Evolutionary conservation across 345 rosid species (phyloP).

Genomic region (Linum lewisii): DNA sequence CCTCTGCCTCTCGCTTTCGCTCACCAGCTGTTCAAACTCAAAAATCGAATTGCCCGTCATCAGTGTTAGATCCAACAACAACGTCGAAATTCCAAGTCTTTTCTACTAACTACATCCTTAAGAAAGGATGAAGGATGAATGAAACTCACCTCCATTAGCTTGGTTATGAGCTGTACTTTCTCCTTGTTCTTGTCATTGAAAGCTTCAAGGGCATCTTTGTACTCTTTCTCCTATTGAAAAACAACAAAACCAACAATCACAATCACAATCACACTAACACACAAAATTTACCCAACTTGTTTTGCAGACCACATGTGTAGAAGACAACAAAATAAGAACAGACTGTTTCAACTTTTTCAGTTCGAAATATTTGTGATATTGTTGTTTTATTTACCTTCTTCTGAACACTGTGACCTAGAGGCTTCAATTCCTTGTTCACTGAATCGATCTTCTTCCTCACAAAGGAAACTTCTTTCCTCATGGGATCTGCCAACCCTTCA

Average conservation of each 20-base stretch:
- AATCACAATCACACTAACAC: neutral
- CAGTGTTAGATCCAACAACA: constrained; percentile 8
- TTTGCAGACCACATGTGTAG: neutral
- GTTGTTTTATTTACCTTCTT: constrained; percentile 33
- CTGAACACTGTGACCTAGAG: constrained; percentile 48
- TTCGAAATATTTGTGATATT: too few species aligned
- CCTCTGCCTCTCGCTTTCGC: constrained; percentile 72
- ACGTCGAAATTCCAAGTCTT: neutral
- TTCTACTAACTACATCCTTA: neutral
- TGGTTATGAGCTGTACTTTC: constrained; percentile 58
- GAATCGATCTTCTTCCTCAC: constrained; percentile 48
- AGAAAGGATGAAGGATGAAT: too few species aligned
- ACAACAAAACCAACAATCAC: neutral
- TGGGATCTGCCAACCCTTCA: constrained; percentile 60
- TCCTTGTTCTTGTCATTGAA: constrained; percentile 85
- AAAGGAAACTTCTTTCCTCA: constrained; percentile 46
- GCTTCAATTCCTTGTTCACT: constrained; percentile 40
- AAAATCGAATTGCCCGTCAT: neutral
- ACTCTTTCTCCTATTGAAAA: constrained; percentile 73
- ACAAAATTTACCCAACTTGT: neutral
- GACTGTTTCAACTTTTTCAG: too few species aligned
- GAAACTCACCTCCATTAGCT: constrained; percentile 64
- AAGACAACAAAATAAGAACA: neutral
- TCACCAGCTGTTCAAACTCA: constrained; percentile 38
- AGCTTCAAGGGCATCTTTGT: constrained; percentile 77